Percentiles rank a stretch among this genome's conserved stretches.
These are phyloP conservation scores for Phytophthora rubi DNA, from an alignment of 352 stramenopile genomes.

Conservation along the genomic window DNA sequence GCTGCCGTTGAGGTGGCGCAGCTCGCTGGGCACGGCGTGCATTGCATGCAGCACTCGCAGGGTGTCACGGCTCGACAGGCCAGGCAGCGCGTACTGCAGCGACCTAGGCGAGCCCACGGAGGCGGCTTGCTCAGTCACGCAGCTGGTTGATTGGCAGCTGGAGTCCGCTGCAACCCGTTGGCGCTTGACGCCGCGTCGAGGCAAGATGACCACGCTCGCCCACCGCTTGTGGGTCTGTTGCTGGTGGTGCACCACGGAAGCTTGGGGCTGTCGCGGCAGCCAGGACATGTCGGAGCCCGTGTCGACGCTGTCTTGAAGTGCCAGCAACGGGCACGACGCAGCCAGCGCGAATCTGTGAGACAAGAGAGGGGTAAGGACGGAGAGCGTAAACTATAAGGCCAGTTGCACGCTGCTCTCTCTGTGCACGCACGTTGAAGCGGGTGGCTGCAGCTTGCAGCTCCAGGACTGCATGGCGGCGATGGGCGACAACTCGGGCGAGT, in stretches of 20 bases:
- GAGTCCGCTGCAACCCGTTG: slow-evolving; percentile 27
- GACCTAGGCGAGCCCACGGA: slow-evolving; percentile 35
- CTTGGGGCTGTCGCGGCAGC: slow-evolving; percentile 4
- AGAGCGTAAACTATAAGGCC: slow-evolving; percentile 12
- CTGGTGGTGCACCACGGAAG: slow-evolving; percentile 7
- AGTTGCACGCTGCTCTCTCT: slow-evolving; percentile 10
- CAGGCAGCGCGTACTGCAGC: slow-evolving; percentile 45
- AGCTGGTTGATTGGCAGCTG: slow-evolving; percentile 9
- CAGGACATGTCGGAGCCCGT: slow-evolving; percentile 10
- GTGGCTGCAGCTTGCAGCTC: slow-evolving; percentile 27
- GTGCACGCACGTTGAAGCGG: slow-evolving; percentile 23
- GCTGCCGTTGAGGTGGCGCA: slow-evolving; percentile 45
- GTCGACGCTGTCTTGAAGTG: slow-evolving; percentile 23
- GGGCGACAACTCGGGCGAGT: slow-evolving; percentile 25
- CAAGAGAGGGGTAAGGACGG: slow-evolving; percentile 17
- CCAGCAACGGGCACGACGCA: slow-evolving; percentile 18
- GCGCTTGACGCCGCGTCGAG: slow-evolving; percentile 22
- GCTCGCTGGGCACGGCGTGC: slow-evolving; percentile 41
- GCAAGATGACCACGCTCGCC: slow-evolving; percentile 15
- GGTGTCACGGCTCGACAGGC: slow-evolving; percentile 48
- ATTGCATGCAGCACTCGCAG: slow-evolving; percentile 44
- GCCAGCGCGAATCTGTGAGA: slow-evolving; percentile 22
- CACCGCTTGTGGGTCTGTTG: slow-evolving; percentile 26
- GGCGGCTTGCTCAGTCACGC: neutral
- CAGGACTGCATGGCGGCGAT: slow-evolving; percentile 34